Conservation (phyloP, 257 asterid genomes). For the Nyctanthes arbortristis region DNA sequence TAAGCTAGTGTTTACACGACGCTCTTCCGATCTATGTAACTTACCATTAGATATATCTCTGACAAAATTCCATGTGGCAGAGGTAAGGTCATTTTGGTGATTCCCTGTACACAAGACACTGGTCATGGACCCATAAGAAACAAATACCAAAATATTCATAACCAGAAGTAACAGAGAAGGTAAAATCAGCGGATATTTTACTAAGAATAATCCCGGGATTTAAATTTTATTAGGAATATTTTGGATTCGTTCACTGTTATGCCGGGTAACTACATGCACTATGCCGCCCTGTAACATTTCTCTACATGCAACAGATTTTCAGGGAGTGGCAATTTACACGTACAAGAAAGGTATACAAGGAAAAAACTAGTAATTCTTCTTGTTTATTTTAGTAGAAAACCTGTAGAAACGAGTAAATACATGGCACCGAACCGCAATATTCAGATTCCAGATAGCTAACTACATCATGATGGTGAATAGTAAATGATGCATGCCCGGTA, state of each 20-base stretch:
- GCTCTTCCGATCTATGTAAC: constrained; percentile 20
- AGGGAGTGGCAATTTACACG: too few species aligned
- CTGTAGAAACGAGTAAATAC: too few species aligned
- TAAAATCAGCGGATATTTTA: background rate
- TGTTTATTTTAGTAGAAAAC: too few species aligned
- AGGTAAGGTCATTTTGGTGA: constrained; percentile 48
- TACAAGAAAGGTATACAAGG: too few species aligned
- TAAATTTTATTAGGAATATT: too few species aligned
- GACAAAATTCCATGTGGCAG: constrained; percentile 68
- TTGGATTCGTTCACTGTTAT: too few species aligned
- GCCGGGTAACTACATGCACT: too few species aligned
- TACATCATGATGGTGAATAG: background rate
- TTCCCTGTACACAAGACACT: constrained; percentile 53
- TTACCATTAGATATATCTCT: constrained; percentile 58
- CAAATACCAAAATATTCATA: background rate
- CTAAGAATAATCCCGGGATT: background rate
- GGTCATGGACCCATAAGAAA: constrained; percentile 1
- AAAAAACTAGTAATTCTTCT: too few species aligned
- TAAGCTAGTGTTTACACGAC: constrained; percentile 12
- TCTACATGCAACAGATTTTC: too few species aligned
- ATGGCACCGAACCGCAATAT: too few species aligned
- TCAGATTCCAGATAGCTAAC: too few species aligned
- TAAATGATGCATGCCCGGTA: background rate
- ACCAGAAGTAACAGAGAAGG: background rate
- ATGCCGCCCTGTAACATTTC: too few species aligned